Base-by-base conservation (phyloP, 305 asterid genomes). In the Fraxinus baroniana region DNA sequence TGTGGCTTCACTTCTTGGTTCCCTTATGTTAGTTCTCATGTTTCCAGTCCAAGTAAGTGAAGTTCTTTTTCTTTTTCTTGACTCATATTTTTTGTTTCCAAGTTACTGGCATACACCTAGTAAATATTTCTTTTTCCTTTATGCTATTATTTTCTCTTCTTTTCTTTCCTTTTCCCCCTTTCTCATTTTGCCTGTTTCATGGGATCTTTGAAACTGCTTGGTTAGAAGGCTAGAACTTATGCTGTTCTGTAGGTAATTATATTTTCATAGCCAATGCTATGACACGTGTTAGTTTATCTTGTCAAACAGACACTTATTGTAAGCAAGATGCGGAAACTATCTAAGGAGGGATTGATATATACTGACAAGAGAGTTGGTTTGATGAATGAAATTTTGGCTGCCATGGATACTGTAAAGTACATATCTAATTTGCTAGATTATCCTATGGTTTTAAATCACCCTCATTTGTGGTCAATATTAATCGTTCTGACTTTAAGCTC, bases 321-420 rank as follows among this genome's bases (percentile, higher is more conserved):
- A 84, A 94, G 95, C 91, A 92, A 79, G 90, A 93, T 94, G 98
- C 88, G 90, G 86, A 91, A 79, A 85, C 90, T 92, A 83, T 85
- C 95, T 37, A 92, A 92, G 92, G 97, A 96, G 88, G 97, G 98
- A 85, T 85, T 96, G 86, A 87, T 90, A 35, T 95, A 90, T 18
- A 96, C 99, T 26, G 98, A 96, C 90, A 89, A 86, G 92, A 91
- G 99, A 91, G 97, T 96, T 82, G 98, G 99, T 37, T 89, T 94
- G 73, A 90, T 91, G 93, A 96, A 96, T 78, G 99, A 96, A 88
- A 88, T 96, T 87, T 90, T 96, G 90, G 95, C 95, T 60, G 97
- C 99, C 81, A 96, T 96, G 98, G 99, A 96, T 84, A 91, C 98
- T 2, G 99, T 95, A 81, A 95, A 96, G 99, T 96, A 91, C 79